Percentiles rank a stretch among this genome's conserved stretches.
Evolutionary conservation across 768 basidiomycete species (phyloP).

Genomic region (Scleroderma citrinum): DNA sequence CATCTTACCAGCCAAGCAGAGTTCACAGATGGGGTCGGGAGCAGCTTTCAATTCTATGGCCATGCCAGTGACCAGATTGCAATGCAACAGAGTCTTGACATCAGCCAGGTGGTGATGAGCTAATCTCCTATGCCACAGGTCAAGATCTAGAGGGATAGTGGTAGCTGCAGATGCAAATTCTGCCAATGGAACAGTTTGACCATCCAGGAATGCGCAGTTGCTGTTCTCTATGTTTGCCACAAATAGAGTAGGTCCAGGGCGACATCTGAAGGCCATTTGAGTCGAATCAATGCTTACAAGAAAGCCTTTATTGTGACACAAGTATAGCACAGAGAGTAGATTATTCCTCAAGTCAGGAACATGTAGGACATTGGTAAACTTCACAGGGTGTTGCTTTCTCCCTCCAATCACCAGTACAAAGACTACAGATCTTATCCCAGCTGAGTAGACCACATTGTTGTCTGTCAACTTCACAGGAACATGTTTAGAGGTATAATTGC

Average conservation of each 20-base stretch:
- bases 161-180: slow-evolving; percentile 4
- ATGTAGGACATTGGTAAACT: slow-evolving; percentile 17
- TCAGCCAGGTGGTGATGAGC: slow-evolving; percentile 12
- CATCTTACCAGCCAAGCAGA: slow-evolving; percentile 17
- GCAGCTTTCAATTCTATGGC: slow-evolving; percentile 1
- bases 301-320: slow-evolving; percentile 5
- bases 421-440: too few relatives aligned
- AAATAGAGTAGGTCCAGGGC: slow-evolving; percentile 5
- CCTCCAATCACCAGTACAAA: too few relatives aligned
- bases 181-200: slow-evolving; percentile 4
- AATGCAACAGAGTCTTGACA: slow-evolving; percentile 3
- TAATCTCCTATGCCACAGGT: slow-evolving; percentile 21
- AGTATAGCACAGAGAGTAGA: slow-evolving; percentile 11
- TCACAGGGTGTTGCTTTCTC: background rate
- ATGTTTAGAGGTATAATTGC: background rate
- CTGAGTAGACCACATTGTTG: background rate
- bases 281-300: slow-evolving; percentile 3
- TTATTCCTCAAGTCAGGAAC: slow-evolving; percentile 15
- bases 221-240: slow-evolving; percentile 5
- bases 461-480: background rate
- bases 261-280: background rate
- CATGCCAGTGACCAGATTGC: slow-evolving; percentile 12
- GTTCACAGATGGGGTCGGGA: slow-evolving; percentile 14
- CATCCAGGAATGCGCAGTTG: slow-evolving; percentile 11
- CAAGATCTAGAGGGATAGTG: slow-evolving; percentile 6